A percentile compares a stretch with the other conserved stretches of the same genome.
These are phyloP conservation scores for Allantophomopsis lycopodina DNA, from an alignment of 2,329 filamentous ascomycete genomes.

Conservation along the genomic window DNA sequence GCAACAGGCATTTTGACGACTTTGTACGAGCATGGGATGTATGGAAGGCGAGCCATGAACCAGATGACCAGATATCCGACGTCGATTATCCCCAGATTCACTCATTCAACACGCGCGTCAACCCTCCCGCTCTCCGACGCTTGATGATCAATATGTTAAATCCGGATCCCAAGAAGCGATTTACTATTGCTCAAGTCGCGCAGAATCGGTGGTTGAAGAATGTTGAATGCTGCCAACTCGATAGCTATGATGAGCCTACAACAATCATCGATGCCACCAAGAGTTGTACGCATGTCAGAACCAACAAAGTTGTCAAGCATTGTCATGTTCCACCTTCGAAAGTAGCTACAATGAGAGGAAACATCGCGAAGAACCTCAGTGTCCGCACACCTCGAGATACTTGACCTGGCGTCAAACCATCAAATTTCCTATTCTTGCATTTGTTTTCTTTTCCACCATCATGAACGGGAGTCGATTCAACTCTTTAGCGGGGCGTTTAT, in stretches of 20 bases:
- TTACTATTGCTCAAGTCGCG: slow-evolving; percentile 54
- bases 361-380: no score
- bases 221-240: slow-evolving; percentile 67
- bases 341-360: no score
- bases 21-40: slow-evolving; percentile 56
- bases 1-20: slow-evolving; percentile 44
- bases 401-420: no score
- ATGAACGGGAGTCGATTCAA: no score
- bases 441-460: no score
- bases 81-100: slow-evolving; percentile 51
- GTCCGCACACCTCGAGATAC: no score
- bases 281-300: slow-evolving; percentile 24
- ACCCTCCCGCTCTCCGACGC: slow-evolving; percentile 54
- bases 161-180: slow-evolving; percentile 58
- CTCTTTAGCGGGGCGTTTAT: no score
- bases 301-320: slow-evolving; percentile 25
- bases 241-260: slow-evolving; percentile 52
- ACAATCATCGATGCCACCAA: slow-evolving; percentile 45
- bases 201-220: slow-evolving; percentile 59
- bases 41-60: slow-evolving; percentile 44
- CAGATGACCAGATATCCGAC: slow-evolving; percentile 33
- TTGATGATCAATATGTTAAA: slow-evolving; percentile 73
- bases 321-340: slow-evolving; percentile 14
- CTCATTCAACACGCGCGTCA: slow-evolving; percentile 50
- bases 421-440: no score